Evolutionary conservation across 192 early-diverging fungal genomes (phyloP), one percentile per base, ranked within the genome.

Genomic region (Oehlia diaphana): DNA sequence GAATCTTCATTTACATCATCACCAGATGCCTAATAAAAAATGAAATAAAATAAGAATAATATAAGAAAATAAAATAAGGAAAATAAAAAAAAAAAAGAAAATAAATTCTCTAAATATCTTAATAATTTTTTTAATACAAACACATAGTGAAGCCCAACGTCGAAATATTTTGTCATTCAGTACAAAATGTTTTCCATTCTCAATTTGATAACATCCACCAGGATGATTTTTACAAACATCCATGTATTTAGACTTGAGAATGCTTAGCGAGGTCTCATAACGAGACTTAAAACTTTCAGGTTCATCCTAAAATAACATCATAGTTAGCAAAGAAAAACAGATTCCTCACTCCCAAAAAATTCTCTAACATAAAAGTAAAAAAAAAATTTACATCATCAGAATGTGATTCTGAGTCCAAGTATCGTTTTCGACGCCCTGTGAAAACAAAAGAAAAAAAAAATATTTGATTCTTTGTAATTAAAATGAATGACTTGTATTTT

Each of bases 211-310:
- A 23, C 77, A 78, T 16, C 77, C 77, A 35, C 33, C 10, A 4
- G 26, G 67, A 62, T 78, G 77, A 39, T 58, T 44, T 16, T 33
- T 26, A 70, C 77, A 78, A n/a, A 2, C 0, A 42, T 35, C 28
- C 33, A 37, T 26, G 28, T 78, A 78, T 78, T 78, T 78, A 5
- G 28, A 44, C 37, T 61, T 67, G 8, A 78, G 31, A 23, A 53
- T 61, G 12, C 66, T 16, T n/a, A 70, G 9, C 35, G 77, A 49
- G 3, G 6, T 69, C 8, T 78, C 77, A 61, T 61, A 78, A 35
- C 77, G 65, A 70, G 33, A 70, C 50, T 78, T 78, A 31, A 78
- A 78, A 31, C 66, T 70, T 70, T 78, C 77, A 10, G 76, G 76
- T 50, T 68, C 76, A 47, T 77, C 64, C 76, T 77, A 62, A 3